These are phyloP conservation scores for Boechera divaricarpa DNA, from an alignment of 345 rosid genomes.

Conservation along the genomic window DNA sequence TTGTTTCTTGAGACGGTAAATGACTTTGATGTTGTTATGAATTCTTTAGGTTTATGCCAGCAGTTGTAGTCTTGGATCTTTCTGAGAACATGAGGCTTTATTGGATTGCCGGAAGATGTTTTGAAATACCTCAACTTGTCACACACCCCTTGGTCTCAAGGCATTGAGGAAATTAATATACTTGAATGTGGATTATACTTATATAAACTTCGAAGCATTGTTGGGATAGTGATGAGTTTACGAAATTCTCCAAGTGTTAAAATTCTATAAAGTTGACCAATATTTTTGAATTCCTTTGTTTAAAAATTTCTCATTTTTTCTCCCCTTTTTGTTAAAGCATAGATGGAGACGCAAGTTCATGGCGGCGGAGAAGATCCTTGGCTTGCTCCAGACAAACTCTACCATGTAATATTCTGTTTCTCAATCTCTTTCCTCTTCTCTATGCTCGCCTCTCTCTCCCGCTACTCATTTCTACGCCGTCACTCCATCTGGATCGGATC, in stretches of 20 bases:
- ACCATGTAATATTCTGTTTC: slow-evolving; percentile 86
- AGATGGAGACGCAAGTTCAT: slow-evolving; percentile 30
- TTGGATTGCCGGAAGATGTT: slow-evolving; percentile 40
- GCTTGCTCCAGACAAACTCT: slow-evolving; percentile 82
- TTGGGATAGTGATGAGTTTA: background rate
- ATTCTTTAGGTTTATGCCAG: slow-evolving; percentile 45
- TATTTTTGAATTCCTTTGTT: too few species aligned
- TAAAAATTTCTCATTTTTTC: too few species aligned
- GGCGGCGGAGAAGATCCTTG: slow-evolving; percentile 69
- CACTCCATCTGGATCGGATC: slow-evolving; percentile 71
- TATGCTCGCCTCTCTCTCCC: slow-evolving; percentile 55
- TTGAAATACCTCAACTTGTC: slow-evolving; percentile 30
- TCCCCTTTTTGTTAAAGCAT: background rate
- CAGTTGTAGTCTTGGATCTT: slow-evolving; percentile 48
- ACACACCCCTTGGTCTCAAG: background rate
- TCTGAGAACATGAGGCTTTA: slow-evolving; percentile 16
- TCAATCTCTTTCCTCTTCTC: slow-evolving; percentile 68
- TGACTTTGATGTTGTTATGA: background rate
- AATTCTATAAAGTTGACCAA: background rate
- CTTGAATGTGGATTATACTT: slow-evolving; percentile 16
- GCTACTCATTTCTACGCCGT: slow-evolving; percentile 62
- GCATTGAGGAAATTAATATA: background rate
- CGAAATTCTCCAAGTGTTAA: slow-evolving; percentile 21
- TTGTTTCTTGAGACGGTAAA: background rate
- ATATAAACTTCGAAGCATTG: background rate